These are phyloP conservation scores for Ogataea corticis DNA, from an alignment of 805 yeast genomes.

Conservation along the genomic window DNA sequence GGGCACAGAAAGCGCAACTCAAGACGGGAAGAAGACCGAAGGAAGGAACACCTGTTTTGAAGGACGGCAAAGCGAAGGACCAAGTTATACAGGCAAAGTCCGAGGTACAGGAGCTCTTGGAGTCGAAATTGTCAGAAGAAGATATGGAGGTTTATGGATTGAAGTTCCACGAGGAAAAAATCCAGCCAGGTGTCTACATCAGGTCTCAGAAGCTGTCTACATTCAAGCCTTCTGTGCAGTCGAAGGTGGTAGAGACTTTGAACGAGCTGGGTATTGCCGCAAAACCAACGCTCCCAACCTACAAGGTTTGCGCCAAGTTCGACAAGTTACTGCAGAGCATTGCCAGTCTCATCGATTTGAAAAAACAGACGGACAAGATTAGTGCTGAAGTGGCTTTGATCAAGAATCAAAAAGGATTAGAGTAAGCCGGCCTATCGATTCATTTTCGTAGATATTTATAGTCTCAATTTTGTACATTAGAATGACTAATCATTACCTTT, in stretches of 20 bases:
- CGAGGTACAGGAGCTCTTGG: slow-evolving; percentile 39
- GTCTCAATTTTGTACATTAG: slow-evolving; percentile 4
- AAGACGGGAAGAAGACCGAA: slow-evolving; percentile 10
- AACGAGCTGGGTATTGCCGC: slow-evolving; percentile 79
- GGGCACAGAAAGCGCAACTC: slow-evolving; percentile 12
- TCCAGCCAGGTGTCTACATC: slow-evolving; percentile 77
- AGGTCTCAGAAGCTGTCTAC: slow-evolving; percentile 79
- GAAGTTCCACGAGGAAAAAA: slow-evolving; percentile 69
- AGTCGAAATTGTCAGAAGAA: slow-evolving; percentile 62
- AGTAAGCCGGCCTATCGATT: slow-evolving; percentile 7
- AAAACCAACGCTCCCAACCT: slow-evolving; percentile 87
- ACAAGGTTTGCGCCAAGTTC: slow-evolving; percentile 70
- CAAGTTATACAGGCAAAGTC: slow-evolving; percentile 19
- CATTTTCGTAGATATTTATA: slow-evolving; percentile 1
- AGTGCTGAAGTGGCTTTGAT: slow-evolving; percentile 70
- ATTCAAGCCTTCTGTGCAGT: slow-evolving; percentile 74
- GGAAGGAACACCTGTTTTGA: not conserved
- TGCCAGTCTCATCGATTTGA: slow-evolving; percentile 73
- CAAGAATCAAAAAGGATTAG: slow-evolving; percentile 35
- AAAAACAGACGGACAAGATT: slow-evolving; percentile 82
- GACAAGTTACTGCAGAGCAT: slow-evolving; percentile 74
- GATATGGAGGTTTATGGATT: slow-evolving; percentile 88
- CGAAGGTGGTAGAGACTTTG: slow-evolving; percentile 57
- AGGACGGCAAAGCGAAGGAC: slow-evolving; percentile 3
- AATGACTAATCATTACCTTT: slow-evolving; percentile 40